Evolutionary conservation across 2,329 filamentous ascomycete species (phyloP), one percentile per base, ranked within the genome.

Genomic region (Periconia macrospinosa): DNA sequence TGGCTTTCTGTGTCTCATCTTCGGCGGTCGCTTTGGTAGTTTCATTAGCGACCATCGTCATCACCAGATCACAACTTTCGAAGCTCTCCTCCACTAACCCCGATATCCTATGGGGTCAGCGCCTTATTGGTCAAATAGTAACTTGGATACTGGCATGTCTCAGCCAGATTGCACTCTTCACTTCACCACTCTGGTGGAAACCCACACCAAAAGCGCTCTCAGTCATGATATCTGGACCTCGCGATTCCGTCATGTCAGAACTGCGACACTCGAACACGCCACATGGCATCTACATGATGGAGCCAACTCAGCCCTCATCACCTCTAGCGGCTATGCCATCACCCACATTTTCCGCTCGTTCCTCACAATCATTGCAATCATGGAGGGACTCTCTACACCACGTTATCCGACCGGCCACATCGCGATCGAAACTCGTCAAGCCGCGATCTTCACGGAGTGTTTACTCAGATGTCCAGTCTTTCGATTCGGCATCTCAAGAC

Each of bases 401-500:
- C 37, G 70, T 65, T 20, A 71, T 75, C 18, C 69, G 70, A 10
- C 73, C 73, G 18, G 65, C 71, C 27, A 72, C 72, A 6, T 75
- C 72, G 6, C 66, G 70, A 33, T 69, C 69, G 3, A 72, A 67
- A 40, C 55, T 75, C 17, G 66, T 75, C 54, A 67, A 62, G 41
- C 65, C 65, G 11, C 60, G 64, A 37, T 72, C 70, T 0, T 66
- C 62, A 15, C 60, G 60, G 27, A 74, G 72, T 53, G 54, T 72
- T 30, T 66, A 75, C 30, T 72, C 73, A 7, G 68, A 72, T 52
- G 57, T 56, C 41, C 60, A 65, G 42, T 68, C 74, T 6, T 50
- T 74, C 19, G 70, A 74, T 41, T 70, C 66, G n/a, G 55, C 68
- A 17, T 69, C 75, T 23, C 75, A 74, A 30, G 86, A 89, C 56